phyloP scores from a whole-genome alignment of 352 stramenopile genomes.

The Pythium aristosporum region DNA sequence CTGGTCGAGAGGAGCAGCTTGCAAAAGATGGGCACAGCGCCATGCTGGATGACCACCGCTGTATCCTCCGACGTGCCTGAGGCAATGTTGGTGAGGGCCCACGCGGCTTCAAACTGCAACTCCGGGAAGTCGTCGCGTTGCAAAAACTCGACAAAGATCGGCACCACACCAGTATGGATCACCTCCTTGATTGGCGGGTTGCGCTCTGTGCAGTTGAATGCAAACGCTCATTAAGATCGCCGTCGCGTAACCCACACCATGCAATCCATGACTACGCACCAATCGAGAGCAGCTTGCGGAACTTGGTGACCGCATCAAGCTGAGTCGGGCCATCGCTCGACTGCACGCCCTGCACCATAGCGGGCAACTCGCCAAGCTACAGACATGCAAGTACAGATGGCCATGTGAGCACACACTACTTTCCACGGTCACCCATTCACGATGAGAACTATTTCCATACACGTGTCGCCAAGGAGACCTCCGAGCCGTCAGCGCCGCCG shows the following conservation, averaged over 20 bases:
- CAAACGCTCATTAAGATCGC: slow-evolving; percentile 10
- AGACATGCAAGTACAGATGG: slow-evolving; percentile 3
- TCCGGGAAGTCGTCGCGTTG: slow-evolving; percentile 89
- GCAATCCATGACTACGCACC: slow-evolving; percentile 39
- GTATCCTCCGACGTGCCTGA: slow-evolving; percentile 98
- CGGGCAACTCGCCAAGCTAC: slow-evolving; percentile 87
- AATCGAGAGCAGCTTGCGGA: slow-evolving; percentile 97
- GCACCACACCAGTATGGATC: slow-evolving; percentile 97
- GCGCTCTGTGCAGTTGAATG: slow-evolving; percentile 60
- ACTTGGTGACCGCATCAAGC: slow-evolving; percentile 95
- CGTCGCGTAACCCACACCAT: not conserved
- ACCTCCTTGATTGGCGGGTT: slow-evolving; percentile 99
- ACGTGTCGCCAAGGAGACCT: slow-evolving; percentile 53
- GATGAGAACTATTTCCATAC: slow-evolving; percentile 35
- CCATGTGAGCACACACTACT: slow-evolving; percentile 18
- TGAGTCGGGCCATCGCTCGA: slow-evolving; percentile 90
- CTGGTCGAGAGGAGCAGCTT: slow-evolving; percentile 94
- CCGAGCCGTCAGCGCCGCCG: slow-evolving; percentile 29
- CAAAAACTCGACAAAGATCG: slow-evolving; percentile 97
- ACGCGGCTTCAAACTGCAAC: slow-evolving; percentile 99
- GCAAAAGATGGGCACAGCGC: slow-evolving; percentile 97
- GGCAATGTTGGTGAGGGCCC: slow-evolving; percentile 99
- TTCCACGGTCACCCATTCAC: not conserved
- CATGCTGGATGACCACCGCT: slow-evolving; percentile 96
- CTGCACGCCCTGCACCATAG: slow-evolving; percentile 90